phyloP scores from a whole-genome alignment of 1,139 yeast species.

The Meyerozyma elateridarum region DNA sequence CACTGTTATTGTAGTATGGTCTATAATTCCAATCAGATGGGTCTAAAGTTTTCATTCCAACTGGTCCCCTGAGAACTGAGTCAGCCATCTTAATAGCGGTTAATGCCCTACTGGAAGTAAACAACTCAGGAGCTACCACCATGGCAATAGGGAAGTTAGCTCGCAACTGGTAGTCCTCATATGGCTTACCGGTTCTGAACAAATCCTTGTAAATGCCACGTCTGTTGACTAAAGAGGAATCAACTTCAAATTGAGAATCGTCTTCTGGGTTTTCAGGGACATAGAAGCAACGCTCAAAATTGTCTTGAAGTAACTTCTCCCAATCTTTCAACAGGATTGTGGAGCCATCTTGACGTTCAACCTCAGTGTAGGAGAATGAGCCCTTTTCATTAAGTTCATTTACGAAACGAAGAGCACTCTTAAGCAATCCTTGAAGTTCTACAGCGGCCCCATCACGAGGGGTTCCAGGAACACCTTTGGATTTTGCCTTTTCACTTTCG shows the following conservation, averaged over 20 bases:
- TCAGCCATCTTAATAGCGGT: constrained; percentile 71
- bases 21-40: constrained; percentile 89
- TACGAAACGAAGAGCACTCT: constrained; percentile 80
- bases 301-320: constrained; percentile 63
- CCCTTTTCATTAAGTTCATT: constrained; percentile 52
- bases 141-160: constrained; percentile 92
- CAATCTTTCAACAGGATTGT: constrained; percentile 56
- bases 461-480: constrained; percentile 90
- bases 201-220: constrained; percentile 93
- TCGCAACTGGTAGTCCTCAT: constrained; percentile 89
- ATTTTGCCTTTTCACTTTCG: constrained; percentile 78
- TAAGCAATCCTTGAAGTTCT: constrained; percentile 84
- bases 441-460: constrained; percentile 97
- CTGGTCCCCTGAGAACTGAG: constrained; percentile 70
- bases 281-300: constrained; percentile 76
- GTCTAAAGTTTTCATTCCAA: constrained; percentile 89
- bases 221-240: constrained; percentile 66
- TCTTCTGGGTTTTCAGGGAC: constrained; percentile 58
- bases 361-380: constrained; percentile 52
- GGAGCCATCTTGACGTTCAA: constrained; percentile 52
- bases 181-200: constrained; percentile 74
- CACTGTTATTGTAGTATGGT: constrained; percentile 79
- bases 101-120: constrained; percentile 56
- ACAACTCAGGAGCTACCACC: constrained; percentile 90
- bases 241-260: constrained; percentile 54